Evolutionary conservation across 768 basidiomycete genomes (phyloP), one percentile per base, ranked within the genome.

Genomic region (Phylloporus rhodoxanthus): DNA sequence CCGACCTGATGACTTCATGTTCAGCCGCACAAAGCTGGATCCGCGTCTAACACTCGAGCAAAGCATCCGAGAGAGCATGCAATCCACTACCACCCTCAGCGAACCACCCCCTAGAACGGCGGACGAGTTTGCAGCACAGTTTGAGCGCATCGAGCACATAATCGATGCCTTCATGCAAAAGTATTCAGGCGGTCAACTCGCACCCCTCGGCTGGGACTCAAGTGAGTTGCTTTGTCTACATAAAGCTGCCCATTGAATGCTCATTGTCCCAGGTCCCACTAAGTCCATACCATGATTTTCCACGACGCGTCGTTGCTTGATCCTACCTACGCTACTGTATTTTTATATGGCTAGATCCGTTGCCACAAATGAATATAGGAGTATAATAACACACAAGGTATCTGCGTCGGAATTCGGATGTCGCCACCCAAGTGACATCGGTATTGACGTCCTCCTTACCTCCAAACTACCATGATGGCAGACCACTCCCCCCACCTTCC

Each of bases 181-280:
- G 33, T 56, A 59, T 19, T 46, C 59, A 11, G 45, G 40, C 14
- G 66, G 66, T 10, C 48, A 49, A 32, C 53, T 68, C 9, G 47
- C 10, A 23, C 33, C 20, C 4, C 47, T 68, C 5, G 67, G 66
- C 11, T 67, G 63, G 65, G 63, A 59, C 41, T 39, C 55, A 15
- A 58, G 65, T 68, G 15, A 45, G 60, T 51, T 19, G 2, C 23
- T 11, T 32, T 15, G 2, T 33, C n/a, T 6, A 2, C 9, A 8
- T 7, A 6, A 8, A n/a, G 17, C 28, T 32, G 11, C 17, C 36
- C 23, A 26, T 14, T n/a, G n/a, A n/a, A n/a, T 26, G 20, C 39
- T 61, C 13, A 61, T n/a, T n/a, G 17, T n/a, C 28, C 10, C 23
- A 63, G 53, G 36, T 47, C 38, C 43, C 17, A 11, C 21, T 33